Conservation (phyloP, 2,329 filamentous ascomycete species). For the Trichocomaceae sp. region DNA sequence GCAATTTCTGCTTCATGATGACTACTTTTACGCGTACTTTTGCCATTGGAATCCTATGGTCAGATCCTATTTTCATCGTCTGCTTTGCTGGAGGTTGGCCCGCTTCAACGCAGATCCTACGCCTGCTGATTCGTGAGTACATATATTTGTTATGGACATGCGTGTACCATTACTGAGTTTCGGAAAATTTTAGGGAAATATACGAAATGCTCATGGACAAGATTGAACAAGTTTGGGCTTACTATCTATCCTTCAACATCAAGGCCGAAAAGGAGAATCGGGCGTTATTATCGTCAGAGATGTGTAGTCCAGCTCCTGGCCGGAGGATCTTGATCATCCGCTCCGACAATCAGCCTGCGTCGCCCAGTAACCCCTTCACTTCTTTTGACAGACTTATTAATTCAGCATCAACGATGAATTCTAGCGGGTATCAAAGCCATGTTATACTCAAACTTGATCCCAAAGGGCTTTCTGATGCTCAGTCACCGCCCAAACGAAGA, state of each 20-base stretch:
- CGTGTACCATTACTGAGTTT: neutral
- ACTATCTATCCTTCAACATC: conserved; percentile 69
- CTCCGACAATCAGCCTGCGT: conserved; percentile 60
- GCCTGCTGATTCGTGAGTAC: conserved; percentile 60
- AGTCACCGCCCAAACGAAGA: conserved; percentile 27
- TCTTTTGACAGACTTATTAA: conserved; percentile 58
- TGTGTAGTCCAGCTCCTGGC: conserved; percentile 77
- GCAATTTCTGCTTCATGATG: conserved; percentile 66
- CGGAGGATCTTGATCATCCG: conserved; percentile 84
- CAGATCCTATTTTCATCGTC: conserved; percentile 81
- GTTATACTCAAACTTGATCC: conserved; percentile 17
- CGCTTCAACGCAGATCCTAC: conserved; percentile 63
- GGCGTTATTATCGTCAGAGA: conserved; percentile 63
- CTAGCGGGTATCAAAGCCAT: conserved; percentile 9
- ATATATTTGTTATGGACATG: neutral
- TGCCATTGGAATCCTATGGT: conserved; percentile 97
- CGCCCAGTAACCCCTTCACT: conserved; percentile 49
- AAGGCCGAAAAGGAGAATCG: conserved; percentile 53
- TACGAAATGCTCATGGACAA: conserved; percentile 61
- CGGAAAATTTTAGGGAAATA: conserved; percentile 50
- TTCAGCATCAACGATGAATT: conserved; percentile 23
- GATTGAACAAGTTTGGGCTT: conserved; percentile 67
- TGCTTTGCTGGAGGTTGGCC: conserved; percentile 83
- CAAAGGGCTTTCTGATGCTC: conserved; percentile 11
- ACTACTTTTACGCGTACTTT: conserved; percentile 74